Conservation (phyloP, 108 stramenopile species). For the Nannochloropsis oceanica region DNA sequence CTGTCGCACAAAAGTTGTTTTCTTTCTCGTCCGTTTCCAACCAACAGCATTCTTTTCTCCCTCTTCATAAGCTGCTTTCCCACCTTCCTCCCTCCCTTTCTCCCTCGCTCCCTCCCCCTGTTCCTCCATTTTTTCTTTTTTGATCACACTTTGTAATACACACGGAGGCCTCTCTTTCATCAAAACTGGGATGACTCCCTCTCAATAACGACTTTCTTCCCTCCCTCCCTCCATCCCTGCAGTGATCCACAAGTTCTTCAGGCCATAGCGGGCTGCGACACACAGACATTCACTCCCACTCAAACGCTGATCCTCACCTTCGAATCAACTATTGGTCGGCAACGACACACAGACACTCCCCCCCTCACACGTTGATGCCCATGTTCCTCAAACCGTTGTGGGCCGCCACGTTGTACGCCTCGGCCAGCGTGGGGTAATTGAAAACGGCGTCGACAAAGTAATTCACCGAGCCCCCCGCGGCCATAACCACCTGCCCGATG, state of each 20-base stretch:
- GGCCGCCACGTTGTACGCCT: slow-evolving; percentile 29
- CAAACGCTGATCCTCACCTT: not conserved
- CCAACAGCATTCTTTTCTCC: not conserved
- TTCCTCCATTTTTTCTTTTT: not conserved
- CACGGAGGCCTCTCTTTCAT: not conserved
- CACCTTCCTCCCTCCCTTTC: not conserved
- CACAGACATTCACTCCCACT: not conserved
- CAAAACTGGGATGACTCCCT: not conserved
- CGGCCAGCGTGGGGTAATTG: slow-evolving; percentile 35
- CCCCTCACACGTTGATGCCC: not conserved
- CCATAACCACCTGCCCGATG: slow-evolving; percentile 33
- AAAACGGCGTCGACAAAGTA: slow-evolving; percentile 30
- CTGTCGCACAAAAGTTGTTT: no score
- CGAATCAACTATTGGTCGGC: no score
- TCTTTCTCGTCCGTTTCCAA: no score
- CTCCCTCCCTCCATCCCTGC: not conserved
- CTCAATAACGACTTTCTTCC: not conserved
- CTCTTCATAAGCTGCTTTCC: not conserved
- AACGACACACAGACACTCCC: no score
- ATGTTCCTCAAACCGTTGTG: slow-evolving; percentile 21
- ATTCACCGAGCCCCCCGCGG: slow-evolving; percentile 14
- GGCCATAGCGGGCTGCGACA: not conserved
- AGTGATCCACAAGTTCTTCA: not conserved
- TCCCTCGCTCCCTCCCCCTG: not conserved
- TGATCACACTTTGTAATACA: not conserved